These are phyloP conservation scores for Hypoxylon perforatum DNA, from an alignment of 495 filamentous ascomycete species.

Conservation along the genomic window DNA sequence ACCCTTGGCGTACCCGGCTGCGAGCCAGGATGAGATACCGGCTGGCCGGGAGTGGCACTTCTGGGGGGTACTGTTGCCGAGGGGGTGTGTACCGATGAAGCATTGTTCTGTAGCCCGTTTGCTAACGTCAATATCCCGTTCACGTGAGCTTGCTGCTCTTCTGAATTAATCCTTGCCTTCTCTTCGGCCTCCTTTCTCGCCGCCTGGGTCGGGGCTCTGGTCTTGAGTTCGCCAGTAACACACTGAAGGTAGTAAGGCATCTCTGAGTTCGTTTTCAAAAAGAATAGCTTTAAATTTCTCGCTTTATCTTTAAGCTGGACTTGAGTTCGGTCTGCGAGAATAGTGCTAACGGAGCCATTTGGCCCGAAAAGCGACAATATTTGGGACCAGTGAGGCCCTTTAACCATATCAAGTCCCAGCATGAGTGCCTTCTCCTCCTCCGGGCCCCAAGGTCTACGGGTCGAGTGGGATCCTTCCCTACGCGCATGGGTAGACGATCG, in stretches of 20 bases:
- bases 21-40: constrained; percentile 29
- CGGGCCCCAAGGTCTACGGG: constrained; percentile 86
- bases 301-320: constrained; percentile 97
- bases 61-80: constrained; percentile 28
- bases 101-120: constrained; percentile 53
- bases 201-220: constrained; percentile 84
- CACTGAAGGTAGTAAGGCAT: constrained; percentile 91
- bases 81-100: constrained; percentile 30
- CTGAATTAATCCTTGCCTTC: constrained; percentile 70
- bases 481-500: constrained; percentile 80
- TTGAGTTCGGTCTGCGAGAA: constrained; percentile 91
- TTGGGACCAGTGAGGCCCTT: constrained; percentile 95
- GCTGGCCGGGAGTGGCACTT: constrained; percentile 36
- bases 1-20: constrained; percentile 35
- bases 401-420: constrained; percentile 89
- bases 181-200: constrained; percentile 84
- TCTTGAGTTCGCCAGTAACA: constrained; percentile 94
- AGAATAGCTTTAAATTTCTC: constrained; percentile 93
- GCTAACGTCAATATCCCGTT: constrained; percentile 71
- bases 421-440: constrained; percentile 94
- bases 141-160: constrained; percentile 78
- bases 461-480: constrained; percentile 81
- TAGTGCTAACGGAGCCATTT: constrained; percentile 83
- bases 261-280: constrained; percentile 91
- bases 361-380: constrained; percentile 89